Evolutionary conservation across 2,329 filamentous ascomycete species (phyloP), one percentile per base, ranked within the genome.

Genomic region (Fusarium sp.): DNA sequence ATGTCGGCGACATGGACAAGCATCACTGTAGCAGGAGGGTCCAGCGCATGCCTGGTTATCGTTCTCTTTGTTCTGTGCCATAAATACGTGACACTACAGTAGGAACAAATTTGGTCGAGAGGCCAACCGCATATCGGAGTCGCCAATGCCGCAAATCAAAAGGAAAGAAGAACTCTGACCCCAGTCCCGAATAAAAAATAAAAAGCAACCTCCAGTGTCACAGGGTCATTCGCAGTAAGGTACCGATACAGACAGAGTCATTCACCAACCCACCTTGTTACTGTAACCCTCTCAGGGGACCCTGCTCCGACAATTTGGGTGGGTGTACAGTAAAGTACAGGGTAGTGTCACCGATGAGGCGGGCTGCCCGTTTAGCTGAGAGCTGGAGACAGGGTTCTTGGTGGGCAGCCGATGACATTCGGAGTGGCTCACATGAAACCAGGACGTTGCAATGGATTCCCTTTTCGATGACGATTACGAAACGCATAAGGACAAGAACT

Each of bases 381-480:
- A 70, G 66, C 55, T 70, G 66, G 55, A 66, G 50, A 56, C 65
- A 66, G 54, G 65, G 66, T 56, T 66, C 55, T 57, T 62, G 47
- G 60, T 46, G 55, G 61, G 52, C 66, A 50, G 51, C 66, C 66
- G 66, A 70, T 62, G 66, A 58, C 66, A 66, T 70, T 70, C 61
- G 66, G 66, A 61, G 61, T 50, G 66, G 66, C 66, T 69, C 66
- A 69, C 43, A 66, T 70, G 66, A 70, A 70, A 70, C 61, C 52
- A 30, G 56, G 61, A 70, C 61, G 66, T 61, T 61, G 56, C 58
- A 51, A 38, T 38, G 34, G 10, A n/a, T 52, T 42, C 32, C 34
- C 44, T 44, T 55, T 38, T 65, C 60, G 42, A 69, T 69, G 66
- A 67, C 64, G 63, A 69, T 40, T 56, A 69, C 60, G 66, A 69